phyloP scores from a whole-genome alignment of 352 stramenopile genomes.

The Phytophthora pistaciae region DNA sequence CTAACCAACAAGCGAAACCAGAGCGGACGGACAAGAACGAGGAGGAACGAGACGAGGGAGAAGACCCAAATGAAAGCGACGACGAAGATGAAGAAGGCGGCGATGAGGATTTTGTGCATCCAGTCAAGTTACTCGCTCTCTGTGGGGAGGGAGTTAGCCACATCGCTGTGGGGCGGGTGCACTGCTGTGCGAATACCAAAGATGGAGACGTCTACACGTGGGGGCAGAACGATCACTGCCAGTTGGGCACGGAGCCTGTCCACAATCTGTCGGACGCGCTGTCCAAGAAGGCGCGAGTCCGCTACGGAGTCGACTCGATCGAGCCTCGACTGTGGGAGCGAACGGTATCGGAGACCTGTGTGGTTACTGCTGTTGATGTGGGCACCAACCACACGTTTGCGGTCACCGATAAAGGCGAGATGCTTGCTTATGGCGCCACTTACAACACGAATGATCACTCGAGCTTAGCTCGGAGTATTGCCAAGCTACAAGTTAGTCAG shows the following conservation, averaged over 20 bases:
- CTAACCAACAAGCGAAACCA: not conserved
- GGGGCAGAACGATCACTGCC: constrained; percentile 87
- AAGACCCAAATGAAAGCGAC: constrained; percentile 22
- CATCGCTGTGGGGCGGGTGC: constrained; percentile 80
- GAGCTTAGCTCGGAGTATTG: constrained; percentile 58
- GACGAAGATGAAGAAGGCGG: constrained; percentile 46
- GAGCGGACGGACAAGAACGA: constrained; percentile 21
- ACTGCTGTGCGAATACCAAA: constrained; percentile 82
- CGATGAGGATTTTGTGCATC: constrained; percentile 75
- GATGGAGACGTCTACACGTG: constrained; percentile 87
- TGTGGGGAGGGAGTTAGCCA: constrained; percentile 74
- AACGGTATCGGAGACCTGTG: constrained; percentile 65
- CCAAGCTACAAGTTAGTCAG: constrained; percentile 70
- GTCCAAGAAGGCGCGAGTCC: constrained; percentile 63
- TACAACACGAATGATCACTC: constrained; percentile 73
- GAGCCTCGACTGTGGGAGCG: constrained; percentile 78
- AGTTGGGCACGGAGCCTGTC: constrained; percentile 70
- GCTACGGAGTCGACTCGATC: constrained; percentile 65
- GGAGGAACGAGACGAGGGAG: constrained; percentile 24
- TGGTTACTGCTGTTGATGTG: constrained; percentile 63
- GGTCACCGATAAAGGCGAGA: constrained; percentile 56
- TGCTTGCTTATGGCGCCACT: constrained; percentile 75
- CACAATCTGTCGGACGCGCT: constrained; percentile 66
- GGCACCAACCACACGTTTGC: constrained; percentile 82
- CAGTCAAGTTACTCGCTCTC: constrained; percentile 68